Base-by-base conservation (phyloP, 2,329 filamentous ascomycete genomes). In the Elsinoe necatrix region DNA sequence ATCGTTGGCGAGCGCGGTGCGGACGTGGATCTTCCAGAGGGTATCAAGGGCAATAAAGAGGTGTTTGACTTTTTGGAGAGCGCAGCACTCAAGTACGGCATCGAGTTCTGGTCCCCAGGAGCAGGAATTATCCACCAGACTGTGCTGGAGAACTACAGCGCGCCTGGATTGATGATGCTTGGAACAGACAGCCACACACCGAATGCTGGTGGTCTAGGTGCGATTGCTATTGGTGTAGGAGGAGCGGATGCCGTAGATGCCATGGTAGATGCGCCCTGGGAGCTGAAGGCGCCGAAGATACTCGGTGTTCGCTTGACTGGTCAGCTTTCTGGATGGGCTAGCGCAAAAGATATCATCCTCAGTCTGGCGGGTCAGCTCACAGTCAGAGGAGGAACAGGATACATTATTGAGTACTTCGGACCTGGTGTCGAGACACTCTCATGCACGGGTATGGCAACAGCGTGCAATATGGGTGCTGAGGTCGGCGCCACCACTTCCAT, bases 211-310 rank as follows among this genome's bases (percentile, higher is more conserved):
- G 92, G 92, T 82, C 85, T 97, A 58, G 91, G 90, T 72, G 95
- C 95, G 86, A 84, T 82, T 68, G 88, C 89, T 59, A 95, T 97
- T 70, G 92, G 91, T 84, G 92, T 96, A 62, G 92, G 93, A 77
- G 92, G 93, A 82, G 93, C 92, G 69, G 93, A 97, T 77, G 93
- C 93, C 59, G 93, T 97, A 68, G 93, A 98, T 75, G 93, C 96
- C 67, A 95, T 98, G 89, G 90, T 91, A 68, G 86, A 89, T 75
- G 83, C 95, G 64, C 92, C 92, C 60, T 97, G 93, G 93, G 93
- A 98, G 75, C 78, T 98, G 67, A 97, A 97, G 82, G 92, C 93
- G 60, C 93, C 93, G 61, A 96, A 96, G 77, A 79, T 95, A 61
- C 95, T 97, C 70, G 93, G 93, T 82, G 86, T 98, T 57, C 95